Base-by-base conservation (phyloP, 345 rosid species). In the Cardamine occulta region DNA sequence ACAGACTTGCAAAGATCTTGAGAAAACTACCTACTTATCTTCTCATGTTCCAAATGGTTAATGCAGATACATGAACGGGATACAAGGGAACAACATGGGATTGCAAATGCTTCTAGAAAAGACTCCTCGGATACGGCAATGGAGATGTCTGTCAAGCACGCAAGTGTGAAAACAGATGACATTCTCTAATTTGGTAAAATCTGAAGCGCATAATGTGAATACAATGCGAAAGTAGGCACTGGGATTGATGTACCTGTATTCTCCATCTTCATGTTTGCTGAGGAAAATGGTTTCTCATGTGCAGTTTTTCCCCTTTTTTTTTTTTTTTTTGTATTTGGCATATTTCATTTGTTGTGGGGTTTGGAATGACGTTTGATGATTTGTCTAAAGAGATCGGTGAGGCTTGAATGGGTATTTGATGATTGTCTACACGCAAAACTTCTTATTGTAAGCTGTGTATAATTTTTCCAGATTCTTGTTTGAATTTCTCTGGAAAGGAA, bases 61-160 rank as follows among this genome's bases (percentile, higher is more conserved):
- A 52, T 61, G 74, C 80, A 93, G 98, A 85, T 86, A 88, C 72
- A 62, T 80, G 82, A 88, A 72, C 63, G 93, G 88, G 60, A 61
- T 86, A 55, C 80, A 94, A 65, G 81, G 87, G 53, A 83, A 68
- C 81, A 85, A 85, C 40, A 79, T 55, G 23, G 99, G 99, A 49
- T 84, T 96, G 85, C 83, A 87, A 56, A 78, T 93, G 90, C 87
- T 93, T 45, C 77, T 96, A 63, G 99, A 93, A 72, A 88, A 86
- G 82, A 83, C 86, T 28, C 86, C 97, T 42, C 82, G 79, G 54
- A 68, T 73, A 63, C 79, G 86, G 83, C 96, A 82, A 64, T 86
- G 89, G 97, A 89, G 94, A 86, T 96, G 94, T 71, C 88, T 93
- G 35, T 66, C 89, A 63, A 93, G 97, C 59, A 81, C 87, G 1